Percentiles rank a stretch among this genome's conserved stretches.
Conservation (phyloP, 495 filamentous ascomycete genomes). For the Aspergillus kassunensis region DNA sequence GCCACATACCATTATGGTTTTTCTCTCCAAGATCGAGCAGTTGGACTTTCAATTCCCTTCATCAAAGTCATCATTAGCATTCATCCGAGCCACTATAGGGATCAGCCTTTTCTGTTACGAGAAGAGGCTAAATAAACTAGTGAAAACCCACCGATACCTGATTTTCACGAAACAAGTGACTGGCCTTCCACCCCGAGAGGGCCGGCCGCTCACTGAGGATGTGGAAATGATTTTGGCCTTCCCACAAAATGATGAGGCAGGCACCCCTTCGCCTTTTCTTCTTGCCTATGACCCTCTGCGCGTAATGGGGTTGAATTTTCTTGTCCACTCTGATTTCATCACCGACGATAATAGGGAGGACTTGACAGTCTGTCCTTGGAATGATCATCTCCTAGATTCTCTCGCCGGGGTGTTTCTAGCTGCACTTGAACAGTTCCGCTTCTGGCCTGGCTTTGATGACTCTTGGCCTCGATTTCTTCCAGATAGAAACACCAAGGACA, state of each 20-base stretch:
- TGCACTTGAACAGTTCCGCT: not conserved
- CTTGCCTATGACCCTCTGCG: not conserved
- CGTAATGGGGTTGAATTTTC: not conserved
- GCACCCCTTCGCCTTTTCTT: not conserved
- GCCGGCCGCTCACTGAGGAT: not conserved
- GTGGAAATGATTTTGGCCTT: slow-evolving; percentile 8
- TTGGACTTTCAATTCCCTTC: not conserved
- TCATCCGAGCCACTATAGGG: too few species aligned
- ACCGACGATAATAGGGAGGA: not conserved
- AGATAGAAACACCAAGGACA: not conserved
- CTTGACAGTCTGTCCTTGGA: slow-evolving; percentile 1
- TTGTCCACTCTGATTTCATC: slow-evolving; percentile 7
- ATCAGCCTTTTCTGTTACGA: not conserved
- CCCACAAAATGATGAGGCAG: not conserved
- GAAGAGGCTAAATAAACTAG: not conserved
- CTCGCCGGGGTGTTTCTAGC: not conserved
- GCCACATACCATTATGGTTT: not conserved
- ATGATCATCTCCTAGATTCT: not conserved
- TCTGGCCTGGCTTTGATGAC: not conserved
- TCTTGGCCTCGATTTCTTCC: slow-evolving; percentile 4
- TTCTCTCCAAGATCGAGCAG: not conserved
- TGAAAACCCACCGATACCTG: not conserved
- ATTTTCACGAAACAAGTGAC: not conserved
- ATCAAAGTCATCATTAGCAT: too few species aligned
- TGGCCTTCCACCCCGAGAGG: not conserved